phyloP scores from a whole-genome alignment of 2,329 filamentous ascomycete species.

The Sclerotinia glacialis region DNA sequence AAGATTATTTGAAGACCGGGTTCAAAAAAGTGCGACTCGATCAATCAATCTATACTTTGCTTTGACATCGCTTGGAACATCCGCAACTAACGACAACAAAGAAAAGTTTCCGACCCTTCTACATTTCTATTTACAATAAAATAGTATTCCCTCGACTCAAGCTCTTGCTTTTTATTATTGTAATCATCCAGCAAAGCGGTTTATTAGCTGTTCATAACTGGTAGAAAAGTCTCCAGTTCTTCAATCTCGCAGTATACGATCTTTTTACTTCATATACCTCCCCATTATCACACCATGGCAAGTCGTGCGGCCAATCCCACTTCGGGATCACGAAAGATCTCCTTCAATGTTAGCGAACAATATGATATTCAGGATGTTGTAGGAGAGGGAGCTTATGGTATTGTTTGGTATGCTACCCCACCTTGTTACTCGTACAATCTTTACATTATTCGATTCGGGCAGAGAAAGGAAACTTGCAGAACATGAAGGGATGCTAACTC shows the following conservation, averaged over 20 bases:
- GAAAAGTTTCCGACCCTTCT: conserved; percentile 11
- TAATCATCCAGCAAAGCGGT: conserved; percentile 9
- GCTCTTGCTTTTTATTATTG: not conserved
- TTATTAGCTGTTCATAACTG: conserved; percentile 1
- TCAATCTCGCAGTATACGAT: conserved; percentile 7
- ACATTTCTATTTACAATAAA: conserved; percentile 5
- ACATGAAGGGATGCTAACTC: conserved; percentile 5
- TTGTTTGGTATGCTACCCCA: conserved; percentile 72
- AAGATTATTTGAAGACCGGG: conserved; percentile 6
- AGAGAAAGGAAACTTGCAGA: not conserved
- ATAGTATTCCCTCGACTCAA: not conserved
- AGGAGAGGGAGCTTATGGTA: conserved; percentile 95
- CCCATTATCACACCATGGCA: conserved; percentile 36
- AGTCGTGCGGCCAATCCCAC: conserved; percentile 50
- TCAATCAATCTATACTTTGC: conserved; percentile 11
- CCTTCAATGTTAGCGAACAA: conserved; percentile 99
- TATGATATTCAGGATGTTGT: conserved; percentile 99
- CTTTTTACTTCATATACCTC: conserved; percentile 3
- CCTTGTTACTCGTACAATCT: conserved; percentile 8
- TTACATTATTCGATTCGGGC: not conserved
- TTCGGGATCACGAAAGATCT: conserved; percentile 83
- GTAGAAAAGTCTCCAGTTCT: conserved; percentile 9
- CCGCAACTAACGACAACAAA: conserved; percentile 20
- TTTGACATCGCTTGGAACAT: conserved; percentile 18
- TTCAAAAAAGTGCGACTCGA: conserved; percentile 12